Evolutionary conservation across 2,329 filamentous ascomycete species (phyloP), one percentile per base, ranked within the genome.

Genomic region (Nothopassalora personata): DNA sequence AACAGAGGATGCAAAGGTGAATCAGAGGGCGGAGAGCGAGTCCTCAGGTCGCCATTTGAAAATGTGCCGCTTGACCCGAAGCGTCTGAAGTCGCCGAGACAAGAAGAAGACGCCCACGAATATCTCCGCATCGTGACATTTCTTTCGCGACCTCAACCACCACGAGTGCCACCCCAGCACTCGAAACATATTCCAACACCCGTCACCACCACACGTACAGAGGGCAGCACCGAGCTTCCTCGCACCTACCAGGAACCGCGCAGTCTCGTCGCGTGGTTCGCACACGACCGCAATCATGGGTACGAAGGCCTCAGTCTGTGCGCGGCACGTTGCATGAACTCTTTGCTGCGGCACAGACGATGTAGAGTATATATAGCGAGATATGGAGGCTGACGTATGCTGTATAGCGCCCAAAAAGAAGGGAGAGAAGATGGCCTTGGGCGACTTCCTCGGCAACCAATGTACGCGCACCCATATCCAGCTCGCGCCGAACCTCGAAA

Each of bases 341-440:
- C 36, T 36, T 33, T 39, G 33, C 48, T 55, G 34, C 43, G 19
- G 33, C 54, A 34, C 49, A 28, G 56, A 4, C 56, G 39, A 58
- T n/a, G 13, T 23, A 23, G 23, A 23, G 23, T 19, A 47, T 18
- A n/a, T 19, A 47, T 18, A n/a, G 19, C 6, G 34, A 39, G 51
- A 18, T 9, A 19, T 5, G 27, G 30, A 56, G 34, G 62, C 69
- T 69, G 60, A 71, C 66, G 54, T 46, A 19, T 52, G 4, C 36
- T 45, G 18, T 57, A 58, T 54, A 72, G 70, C 70, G 63, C 93
- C 92, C 68, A 90, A 92, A 77, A 89, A 91, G 81, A 88, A 96
- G 80, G 83, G 86, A 77, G 88, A 96, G 86, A 99, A 95, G 84
- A 93, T 99, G 89, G 91, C 90, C 82, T 87, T 97, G 75, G 90